Evolutionary conservation across 352 stramenopile species (phyloP).

Genomic region (Globisporangium camurandrum): DNA sequence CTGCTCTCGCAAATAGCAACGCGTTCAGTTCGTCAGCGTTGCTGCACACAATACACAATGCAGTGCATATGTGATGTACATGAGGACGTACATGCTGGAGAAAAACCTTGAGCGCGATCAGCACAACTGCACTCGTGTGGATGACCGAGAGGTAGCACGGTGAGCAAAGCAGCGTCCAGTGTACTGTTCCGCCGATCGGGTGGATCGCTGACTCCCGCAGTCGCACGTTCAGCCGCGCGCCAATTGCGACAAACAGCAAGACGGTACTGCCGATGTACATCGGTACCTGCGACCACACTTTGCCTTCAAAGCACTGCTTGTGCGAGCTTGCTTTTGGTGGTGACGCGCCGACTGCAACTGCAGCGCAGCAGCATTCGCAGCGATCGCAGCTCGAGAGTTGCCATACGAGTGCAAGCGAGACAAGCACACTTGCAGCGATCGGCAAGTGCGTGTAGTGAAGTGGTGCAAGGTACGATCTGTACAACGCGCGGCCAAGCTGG

Average conservation of each 20-base stretch:
- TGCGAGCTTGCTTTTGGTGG: conserved; percentile 19
- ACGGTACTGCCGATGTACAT: conserved; percentile 42
- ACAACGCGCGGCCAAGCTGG: conserved; percentile 62
- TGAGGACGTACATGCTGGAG: conserved; percentile 61
- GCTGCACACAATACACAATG: too few species aligned
- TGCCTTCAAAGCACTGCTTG: conserved; percentile 34
- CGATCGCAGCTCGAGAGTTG: conserved; percentile 38
- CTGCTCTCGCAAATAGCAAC: conserved; percentile 7
- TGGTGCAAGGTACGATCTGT: conserved; percentile 43
- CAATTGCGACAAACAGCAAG: conserved; percentile 45
- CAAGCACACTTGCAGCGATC: conserved; percentile 19
- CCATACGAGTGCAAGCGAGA: conserved; percentile 33
- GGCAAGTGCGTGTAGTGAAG: conserved; percentile 64
- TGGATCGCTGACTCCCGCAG: conserved; percentile 70
- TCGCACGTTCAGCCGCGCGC: conserved; percentile 61
- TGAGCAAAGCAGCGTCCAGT: conserved; percentile 61
- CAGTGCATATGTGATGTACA: not conserved
- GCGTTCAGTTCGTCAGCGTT: too few species aligned
- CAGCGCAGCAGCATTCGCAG: conserved; percentile 59
- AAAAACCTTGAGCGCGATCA: conserved; percentile 69
- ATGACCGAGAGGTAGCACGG: conserved; percentile 55
- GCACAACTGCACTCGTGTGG: conserved; percentile 52
- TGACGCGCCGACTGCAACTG: conserved; percentile 12
- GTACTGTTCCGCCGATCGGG: conserved; percentile 60
- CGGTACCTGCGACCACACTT: conserved; percentile 43